Evolutionary conservation across 1,284 basidiomycete genomes (phyloP).

Genomic region (Fomitopsis betulina): DNA sequence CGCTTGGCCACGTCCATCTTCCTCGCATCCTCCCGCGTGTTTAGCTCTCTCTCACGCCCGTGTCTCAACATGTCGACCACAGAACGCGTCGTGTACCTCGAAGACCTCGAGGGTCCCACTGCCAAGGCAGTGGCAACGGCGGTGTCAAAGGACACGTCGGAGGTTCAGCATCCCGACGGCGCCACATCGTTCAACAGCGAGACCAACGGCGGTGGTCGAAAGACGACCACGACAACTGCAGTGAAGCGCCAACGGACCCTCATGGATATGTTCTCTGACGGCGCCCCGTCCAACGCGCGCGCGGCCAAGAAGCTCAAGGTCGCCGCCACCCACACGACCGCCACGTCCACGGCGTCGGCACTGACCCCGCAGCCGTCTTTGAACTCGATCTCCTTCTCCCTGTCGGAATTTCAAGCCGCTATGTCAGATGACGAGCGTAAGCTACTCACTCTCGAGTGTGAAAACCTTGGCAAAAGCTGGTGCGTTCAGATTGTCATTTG

Average conservation of each 20-base stretch:
- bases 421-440: conserved; percentile 54
- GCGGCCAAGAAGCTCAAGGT: conserved; percentile 29
- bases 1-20: conserved; percentile 4
- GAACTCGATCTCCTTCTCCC: conserved; percentile 68
- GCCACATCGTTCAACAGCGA: neutral
- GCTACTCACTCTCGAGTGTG: conserved; percentile 63
- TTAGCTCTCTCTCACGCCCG: neutral
- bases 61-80: conserved; percentile 29
- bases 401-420: conserved; percentile 48
- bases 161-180: neutral
- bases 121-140: conserved; percentile 11
- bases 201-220: conserved; percentile 6
- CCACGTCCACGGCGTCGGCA: conserved; percentile 19
- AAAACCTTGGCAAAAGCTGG: conserved; percentile 74
- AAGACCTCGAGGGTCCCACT: conserved; percentile 42
- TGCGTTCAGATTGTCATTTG: conserved; percentile 28
- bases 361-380: conserved; percentile 32
- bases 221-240: conserved; percentile 21
- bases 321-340: conserved; percentile 19
- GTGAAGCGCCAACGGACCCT: conserved; percentile 64
- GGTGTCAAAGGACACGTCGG: conserved; percentile 9
- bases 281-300: conserved; percentile 8
- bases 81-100: conserved; percentile 45
- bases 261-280: conserved; percentile 51
- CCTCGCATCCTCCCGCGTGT: conserved; percentile 2